Evolutionary conservation across 257 asterid species (phyloP).

Genomic region (Jasminum sambac): DNA sequence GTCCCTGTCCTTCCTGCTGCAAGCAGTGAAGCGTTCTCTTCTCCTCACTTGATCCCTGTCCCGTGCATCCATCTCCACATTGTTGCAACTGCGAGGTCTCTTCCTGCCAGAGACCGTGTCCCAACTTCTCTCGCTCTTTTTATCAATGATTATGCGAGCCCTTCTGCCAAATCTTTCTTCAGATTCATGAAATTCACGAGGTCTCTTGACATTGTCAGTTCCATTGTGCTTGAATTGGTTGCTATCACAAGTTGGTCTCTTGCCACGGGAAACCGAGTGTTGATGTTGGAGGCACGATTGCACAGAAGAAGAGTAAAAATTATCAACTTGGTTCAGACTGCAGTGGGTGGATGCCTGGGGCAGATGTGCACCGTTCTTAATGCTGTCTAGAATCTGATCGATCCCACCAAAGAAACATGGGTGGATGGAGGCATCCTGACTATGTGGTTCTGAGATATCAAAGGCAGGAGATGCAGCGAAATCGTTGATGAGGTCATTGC

Average conservation of each 20-base stretch:
- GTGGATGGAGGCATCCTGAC: slow-evolving; percentile 40
- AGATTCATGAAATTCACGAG: slow-evolving; percentile 26
- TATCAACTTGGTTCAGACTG: slow-evolving; percentile 22
- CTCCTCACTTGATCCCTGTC: slow-evolving; percentile 60
- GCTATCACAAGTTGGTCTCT: slow-evolving; percentile 23
- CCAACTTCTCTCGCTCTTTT: slow-evolving; percentile 48
- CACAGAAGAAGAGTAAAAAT: slow-evolving; percentile 22
- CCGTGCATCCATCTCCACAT: slow-evolving; percentile 48
- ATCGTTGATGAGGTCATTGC: slow-evolving; percentile 65
- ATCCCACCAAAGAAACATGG: slow-evolving; percentile 70
- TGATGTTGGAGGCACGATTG: slow-evolving; percentile 21
- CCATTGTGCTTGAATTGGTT: slow-evolving; percentile 30
- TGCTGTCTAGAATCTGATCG: slow-evolving; percentile 64
- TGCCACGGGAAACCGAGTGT: slow-evolving; percentile 25
- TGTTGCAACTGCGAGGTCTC: slow-evolving; percentile 63
- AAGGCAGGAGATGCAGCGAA: slow-evolving; percentile 33
- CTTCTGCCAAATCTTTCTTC: slow-evolving; percentile 48
- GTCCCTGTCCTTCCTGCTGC: slow-evolving; percentile 63
- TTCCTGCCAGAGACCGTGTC: slow-evolving; percentile 60
- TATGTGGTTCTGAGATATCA: slow-evolving; percentile 19
- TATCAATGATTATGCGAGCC: slow-evolving; percentile 42
- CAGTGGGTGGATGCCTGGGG: slow-evolving; percentile 19
- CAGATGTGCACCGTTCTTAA: slow-evolving; percentile 49
- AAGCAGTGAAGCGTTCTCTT: slow-evolving; percentile 48
- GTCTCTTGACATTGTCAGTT: slow-evolving; percentile 30